Evolutionary conservation across 176 grass and related monocot species (phyloP), one percentile per base, ranked within the genome.

Genomic region (Bolboschoenus planiculmis): DNA sequence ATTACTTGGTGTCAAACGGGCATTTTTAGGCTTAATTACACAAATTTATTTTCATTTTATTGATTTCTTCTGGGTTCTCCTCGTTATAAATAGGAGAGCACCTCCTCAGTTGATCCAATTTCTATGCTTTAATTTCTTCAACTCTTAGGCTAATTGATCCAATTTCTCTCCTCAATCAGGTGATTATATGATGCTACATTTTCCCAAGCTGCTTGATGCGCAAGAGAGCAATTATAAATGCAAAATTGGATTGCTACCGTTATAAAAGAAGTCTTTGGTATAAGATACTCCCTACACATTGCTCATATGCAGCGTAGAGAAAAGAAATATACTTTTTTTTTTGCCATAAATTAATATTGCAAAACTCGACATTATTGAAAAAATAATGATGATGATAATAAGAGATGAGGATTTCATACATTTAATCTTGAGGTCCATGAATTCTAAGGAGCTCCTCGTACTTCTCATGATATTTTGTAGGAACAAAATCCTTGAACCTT

Each of bases 401-500:
- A 64, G 35, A 35, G 56, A 48, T 14, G 16, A 80, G 36, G 9
- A n/a, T 64, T 39, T 46, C 40, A 15, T 82, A 90, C 81, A 35
- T 88, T 83, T 78, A 85, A 67, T 87, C 83, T 33, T 56, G 43
- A 34, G 83, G n/a, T 61, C 47, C 78, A 86, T 93, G 74, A 91
- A 44, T 84, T 54, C 44, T 74, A 79, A 99, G 86, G 88, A 89
- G 68, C 78, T 89, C 87, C 82, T 91, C 92, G n/a, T 99, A 99
- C 81, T 91, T 83, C 10, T 81, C 75, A 64, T 90, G 87, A 91
- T 90, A 87, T 63, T 93, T 95, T 84, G 84, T 75, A 43, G 92
- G 86, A 88, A 98, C 90, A 85, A 94, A 97, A 85, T 94, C 87
- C 81, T 87, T 97, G 88, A 97, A 94, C 87, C 95, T 97, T 83